A percentile compares a stretch with the other conserved stretches of the same genome.
phyloP scores from a whole-genome alignment of 1,139 yeast species.

The Pichia sp. region DNA sequence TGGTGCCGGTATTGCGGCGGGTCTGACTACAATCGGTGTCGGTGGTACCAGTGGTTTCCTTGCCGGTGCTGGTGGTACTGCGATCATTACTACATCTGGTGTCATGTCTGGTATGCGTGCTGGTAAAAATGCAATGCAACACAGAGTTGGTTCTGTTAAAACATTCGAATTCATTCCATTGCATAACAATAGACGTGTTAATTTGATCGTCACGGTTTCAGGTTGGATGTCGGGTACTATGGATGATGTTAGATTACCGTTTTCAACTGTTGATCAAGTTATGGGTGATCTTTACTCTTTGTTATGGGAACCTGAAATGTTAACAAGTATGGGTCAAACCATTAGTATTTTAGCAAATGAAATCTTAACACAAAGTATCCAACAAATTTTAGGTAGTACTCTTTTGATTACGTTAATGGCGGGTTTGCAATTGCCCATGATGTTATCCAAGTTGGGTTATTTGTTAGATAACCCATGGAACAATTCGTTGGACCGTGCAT shows the following conservation, averaged over 20 bases:
- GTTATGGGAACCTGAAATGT: conserved; percentile 98
- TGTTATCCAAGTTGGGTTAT: conserved; percentile 83
- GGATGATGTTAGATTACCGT: conserved; percentile 96
- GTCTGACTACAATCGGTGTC: conserved; percentile 91
- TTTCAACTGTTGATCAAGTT: conserved; percentile 94
- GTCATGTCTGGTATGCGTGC: conserved; percentile 88
- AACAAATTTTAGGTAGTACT: conserved; percentile 93
- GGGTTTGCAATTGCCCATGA: conserved; percentile 94
- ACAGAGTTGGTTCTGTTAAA: conserved; percentile 87
- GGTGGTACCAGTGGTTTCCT: conserved; percentile 88
- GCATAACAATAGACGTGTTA: conserved; percentile 87
- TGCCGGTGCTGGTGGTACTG: conserved; percentile 97
- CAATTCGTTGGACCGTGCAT: conserved; percentile 94
- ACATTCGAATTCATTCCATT: conserved; percentile 93
- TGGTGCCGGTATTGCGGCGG: conserved; percentile 98
- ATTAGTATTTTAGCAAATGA: conserved; percentile 92
- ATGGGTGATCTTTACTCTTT: conserved; percentile 95
- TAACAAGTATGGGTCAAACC: conserved; percentile 94
- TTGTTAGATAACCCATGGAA: conserved; percentile 97
- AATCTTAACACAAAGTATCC: conserved; percentile 88
- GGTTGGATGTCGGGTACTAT: conserved; percentile 98
- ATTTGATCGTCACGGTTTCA: conserved; percentile 84
- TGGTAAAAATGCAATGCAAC: conserved; percentile 81
- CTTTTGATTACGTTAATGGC: conserved; percentile 91
- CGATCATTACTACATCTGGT: conserved; percentile 90